A percentile compares a stretch with the other conserved stretches of the same genome.
These are phyloP conservation scores for Rhodotorula glutinis DNA, from an alignment of 1,284 basidiomycete species.

Conservation along the genomic window DNA sequence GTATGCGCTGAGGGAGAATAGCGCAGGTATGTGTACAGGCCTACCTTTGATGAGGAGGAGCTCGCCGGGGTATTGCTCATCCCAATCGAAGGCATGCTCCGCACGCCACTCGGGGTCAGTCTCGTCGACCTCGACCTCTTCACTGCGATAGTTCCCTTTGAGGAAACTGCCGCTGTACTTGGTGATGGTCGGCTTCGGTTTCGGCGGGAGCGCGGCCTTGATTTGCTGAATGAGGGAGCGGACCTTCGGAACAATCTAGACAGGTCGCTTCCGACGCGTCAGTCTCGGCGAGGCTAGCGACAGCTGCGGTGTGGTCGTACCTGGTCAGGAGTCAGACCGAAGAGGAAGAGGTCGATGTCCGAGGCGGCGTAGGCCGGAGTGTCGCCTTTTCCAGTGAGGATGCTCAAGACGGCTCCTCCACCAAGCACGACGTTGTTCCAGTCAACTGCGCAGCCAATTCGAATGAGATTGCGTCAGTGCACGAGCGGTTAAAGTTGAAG, in stretches of 20 bases:
- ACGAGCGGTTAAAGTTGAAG: neutral
- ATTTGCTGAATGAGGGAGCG: slow-evolving; percentile 18
- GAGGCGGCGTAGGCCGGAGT: neutral
- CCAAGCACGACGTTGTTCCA: slow-evolving; percentile 20
- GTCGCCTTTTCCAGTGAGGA: slow-evolving; percentile 10
- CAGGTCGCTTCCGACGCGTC: neutral
- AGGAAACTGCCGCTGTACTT: neutral
- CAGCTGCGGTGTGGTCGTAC: neutral
- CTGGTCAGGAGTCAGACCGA: slow-evolving; percentile 14
- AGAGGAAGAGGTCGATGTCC: slow-evolving; percentile 25
- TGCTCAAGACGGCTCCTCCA: slow-evolving; percentile 9
- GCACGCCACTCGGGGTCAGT: neutral
- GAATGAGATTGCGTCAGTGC: too few relatives aligned
- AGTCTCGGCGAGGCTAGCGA: too few relatives aligned
- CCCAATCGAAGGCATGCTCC: neutral
- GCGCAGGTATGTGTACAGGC: neutral
- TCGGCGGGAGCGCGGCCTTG: slow-evolving; percentile 1
- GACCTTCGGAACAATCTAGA: slow-evolving; percentile 21
- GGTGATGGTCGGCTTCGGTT: neutral
- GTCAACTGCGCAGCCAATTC: slow-evolving; percentile 11
- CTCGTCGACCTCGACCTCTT: neutral
- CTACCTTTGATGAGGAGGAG: slow-evolving; percentile 19
- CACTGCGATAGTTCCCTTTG: neutral
- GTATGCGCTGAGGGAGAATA: neutral
- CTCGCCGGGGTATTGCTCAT: slow-evolving; percentile 3